Conservation (phyloP, 2,329 filamentous ascomycete genomes). For the Bisporella sp. region DNA sequence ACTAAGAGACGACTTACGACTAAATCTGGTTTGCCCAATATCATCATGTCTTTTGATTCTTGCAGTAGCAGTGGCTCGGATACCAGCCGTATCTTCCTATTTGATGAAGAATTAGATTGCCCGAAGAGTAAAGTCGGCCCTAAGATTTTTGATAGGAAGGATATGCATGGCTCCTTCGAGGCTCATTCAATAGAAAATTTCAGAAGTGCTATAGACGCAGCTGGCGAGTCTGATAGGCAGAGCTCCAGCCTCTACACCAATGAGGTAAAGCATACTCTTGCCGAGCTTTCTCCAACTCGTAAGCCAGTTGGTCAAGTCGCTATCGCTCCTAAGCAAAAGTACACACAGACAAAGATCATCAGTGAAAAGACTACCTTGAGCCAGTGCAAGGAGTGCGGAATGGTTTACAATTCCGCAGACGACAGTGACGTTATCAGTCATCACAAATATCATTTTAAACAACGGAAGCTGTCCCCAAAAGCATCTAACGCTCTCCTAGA, state of each 20-base stretch:
- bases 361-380: not conserved
- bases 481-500: not conserved
- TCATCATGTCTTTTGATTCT: constrained; percentile 2
- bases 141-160: not conserved
- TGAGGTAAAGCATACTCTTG: no score
- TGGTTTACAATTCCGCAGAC: constrained; percentile 1
- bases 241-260: no score
- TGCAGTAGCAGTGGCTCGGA: not conserved
- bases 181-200: not conserved
- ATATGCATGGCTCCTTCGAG: not conserved
- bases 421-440: not conserved
- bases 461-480: not conserved
- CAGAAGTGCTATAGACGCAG: no score
- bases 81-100: not conserved
- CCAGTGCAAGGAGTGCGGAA: constrained; percentile 1
- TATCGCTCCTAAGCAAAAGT: not conserved
- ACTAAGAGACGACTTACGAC: constrained; percentile 12
- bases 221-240: no score
- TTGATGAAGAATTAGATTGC: not conserved
- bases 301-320: not conserved
- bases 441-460: constrained; percentile 1
- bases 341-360: not conserved
- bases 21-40: constrained; percentile 4
- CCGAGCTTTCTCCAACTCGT: not conserved
- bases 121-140: not conserved